Evolutionary conservation across 371 early-diverging fungal species (phyloP), one percentile per base, ranked within the genome.

Genomic region (Apophysomyces ossiformis): DNA sequence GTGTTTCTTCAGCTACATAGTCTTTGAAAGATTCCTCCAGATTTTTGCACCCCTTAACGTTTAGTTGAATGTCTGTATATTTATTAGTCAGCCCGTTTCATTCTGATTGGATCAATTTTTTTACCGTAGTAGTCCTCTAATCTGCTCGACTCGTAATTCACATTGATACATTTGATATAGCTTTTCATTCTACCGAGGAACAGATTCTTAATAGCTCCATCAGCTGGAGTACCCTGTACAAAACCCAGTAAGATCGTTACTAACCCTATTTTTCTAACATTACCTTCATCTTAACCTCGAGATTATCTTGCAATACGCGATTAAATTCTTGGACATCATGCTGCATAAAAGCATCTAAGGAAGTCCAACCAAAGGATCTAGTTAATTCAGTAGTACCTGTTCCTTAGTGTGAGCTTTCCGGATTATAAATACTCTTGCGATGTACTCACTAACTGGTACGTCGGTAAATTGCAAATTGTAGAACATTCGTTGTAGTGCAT

Each of bases 241-340:
- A 58, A 60, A 18, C 12, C 18, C 1, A 41, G 8, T 13, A 62
- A 13, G 37, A 32, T 7, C n/a, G 7, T 18, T 7, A 18, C 21
- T 65, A 45, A 12, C 37, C 3, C 16, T 37, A 7, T 38, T 38
- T 0, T 39, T 15, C 38, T 7, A 12, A n/a, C 8, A 9, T 47
- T 35, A 69, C 72, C 70, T 75, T 75, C 98, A 97, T 97, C 76
- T 96, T 95, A 26, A 81, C 87, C 77, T 97, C 98, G 43, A 98
- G 80, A 74, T 93, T 94, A 70, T 98, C 98, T 81, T 96, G 96
- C 60, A 98, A 79, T 7, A 97, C 95, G 50, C 98, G 85, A 79
- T 95, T 95, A 69, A 98, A 96, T 73, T 97, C 97, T 76, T 97
- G 97, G 12, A 98, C 95, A 77, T 98, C 98, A 70, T 97, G 97